phyloP scores from a whole-genome alignment of 495 filamentous ascomycete genomes.

The Hyaloscypha bicolor region DNA sequence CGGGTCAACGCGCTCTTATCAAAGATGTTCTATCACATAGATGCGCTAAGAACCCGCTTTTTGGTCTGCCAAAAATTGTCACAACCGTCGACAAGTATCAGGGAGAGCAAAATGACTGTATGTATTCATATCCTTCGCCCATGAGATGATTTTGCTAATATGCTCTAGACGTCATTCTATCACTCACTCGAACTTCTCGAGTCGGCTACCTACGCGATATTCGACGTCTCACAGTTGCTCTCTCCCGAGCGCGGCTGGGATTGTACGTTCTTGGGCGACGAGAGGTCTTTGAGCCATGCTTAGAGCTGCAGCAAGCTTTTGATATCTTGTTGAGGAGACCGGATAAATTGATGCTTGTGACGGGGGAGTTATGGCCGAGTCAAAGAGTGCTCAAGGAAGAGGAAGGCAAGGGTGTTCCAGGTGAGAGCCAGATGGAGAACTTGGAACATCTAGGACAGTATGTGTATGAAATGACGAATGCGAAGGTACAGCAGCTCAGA shows the following conservation, averaged over 20 bases:
- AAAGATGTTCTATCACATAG: constrained; percentile 85
- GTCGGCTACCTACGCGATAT: constrained; percentile 95
- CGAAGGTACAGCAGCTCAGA: constrained; percentile 64
- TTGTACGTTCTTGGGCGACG: constrained; percentile 92
- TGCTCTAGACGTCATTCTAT: constrained; percentile 82
- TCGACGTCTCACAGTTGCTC: constrained; percentile 91
- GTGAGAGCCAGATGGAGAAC: constrained; percentile 73
- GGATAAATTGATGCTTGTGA: constrained; percentile 77
- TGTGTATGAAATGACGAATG: constrained; percentile 94
- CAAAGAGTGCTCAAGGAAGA: constrained; percentile 58
- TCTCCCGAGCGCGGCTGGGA: constrained; percentile 89
- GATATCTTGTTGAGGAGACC: constrained; percentile 69
- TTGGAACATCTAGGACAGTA: constrained; percentile 96
- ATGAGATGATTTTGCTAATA: constrained; percentile 31
- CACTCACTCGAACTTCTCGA: constrained; percentile 81
- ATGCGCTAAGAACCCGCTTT: constrained; percentile 79
- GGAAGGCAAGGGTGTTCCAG: constrained; percentile 47
- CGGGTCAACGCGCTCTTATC: constrained; percentile 91
- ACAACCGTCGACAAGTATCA: constrained; percentile 98
- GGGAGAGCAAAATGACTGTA: constrained; percentile 98
- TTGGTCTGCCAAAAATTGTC: constrained; percentile 88
- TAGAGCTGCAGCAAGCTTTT: constrained; percentile 86
- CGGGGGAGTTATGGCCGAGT: constrained; percentile 84
- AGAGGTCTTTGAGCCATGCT: constrained; percentile 85
- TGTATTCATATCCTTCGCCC: constrained; percentile 39